Evolutionary conservation across 441 rosid species (phyloP).

Genomic region (Aleurites moluccanus): DNA sequence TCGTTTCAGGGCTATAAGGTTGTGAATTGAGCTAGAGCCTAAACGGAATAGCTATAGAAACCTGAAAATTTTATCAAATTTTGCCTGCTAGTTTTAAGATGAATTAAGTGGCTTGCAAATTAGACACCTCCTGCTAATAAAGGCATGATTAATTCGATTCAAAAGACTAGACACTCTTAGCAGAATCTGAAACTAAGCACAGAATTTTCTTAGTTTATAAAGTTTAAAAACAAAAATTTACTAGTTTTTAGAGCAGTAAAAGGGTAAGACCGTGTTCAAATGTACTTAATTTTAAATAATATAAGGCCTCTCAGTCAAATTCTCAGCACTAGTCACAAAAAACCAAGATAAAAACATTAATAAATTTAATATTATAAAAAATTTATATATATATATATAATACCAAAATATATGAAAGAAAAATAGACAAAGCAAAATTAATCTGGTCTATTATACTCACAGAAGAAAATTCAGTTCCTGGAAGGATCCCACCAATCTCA

Average conservation of each 20-base stretch:
- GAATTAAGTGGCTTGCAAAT: no score
- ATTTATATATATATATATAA: not conserved
- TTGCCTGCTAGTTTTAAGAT: no score
- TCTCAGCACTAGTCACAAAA: not conserved
- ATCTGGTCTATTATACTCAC: constrained; percentile 44
- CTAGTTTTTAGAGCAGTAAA: not conserved
- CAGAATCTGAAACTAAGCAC: no score
- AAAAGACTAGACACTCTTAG: no score
- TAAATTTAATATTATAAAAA: no score
- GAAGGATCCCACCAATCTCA: constrained; percentile 49
- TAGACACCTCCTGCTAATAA: no score
- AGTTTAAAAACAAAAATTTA: not conserved
- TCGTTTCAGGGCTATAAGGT: no score
- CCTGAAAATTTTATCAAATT: no score
- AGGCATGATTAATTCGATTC: no score
- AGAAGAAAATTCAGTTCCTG: constrained; percentile 76
- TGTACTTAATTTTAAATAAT: not conserved
- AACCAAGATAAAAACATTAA: not conserved
- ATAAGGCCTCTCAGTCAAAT: not conserved
- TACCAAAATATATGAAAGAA: not conserved
- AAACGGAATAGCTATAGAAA: no score
- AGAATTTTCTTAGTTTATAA: not conserved
- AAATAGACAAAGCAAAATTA: not conserved
- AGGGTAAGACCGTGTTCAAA: not conserved
- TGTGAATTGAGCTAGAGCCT: no score